phyloP scores from a whole-genome alignment of 805 yeast genomes.

The Yamadazyma sp. region DNA sequence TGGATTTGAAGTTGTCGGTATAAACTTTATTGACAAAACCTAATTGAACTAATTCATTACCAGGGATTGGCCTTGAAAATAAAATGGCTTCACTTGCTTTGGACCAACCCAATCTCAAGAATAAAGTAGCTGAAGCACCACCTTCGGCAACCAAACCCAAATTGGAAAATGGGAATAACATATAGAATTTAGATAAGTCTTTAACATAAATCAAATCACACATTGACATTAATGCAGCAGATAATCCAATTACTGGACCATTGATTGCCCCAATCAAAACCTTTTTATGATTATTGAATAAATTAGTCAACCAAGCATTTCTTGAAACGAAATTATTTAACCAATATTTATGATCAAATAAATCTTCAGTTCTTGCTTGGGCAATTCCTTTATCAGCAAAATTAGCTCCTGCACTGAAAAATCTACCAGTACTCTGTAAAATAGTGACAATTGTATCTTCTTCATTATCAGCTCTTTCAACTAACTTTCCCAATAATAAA shows the following conservation, averaged over 20 bases:
- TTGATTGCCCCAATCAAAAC: constrained; percentile 70
- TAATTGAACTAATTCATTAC: constrained; percentile 50
- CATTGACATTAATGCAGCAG: constrained; percentile 69
- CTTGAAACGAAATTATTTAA: constrained; percentile 60
- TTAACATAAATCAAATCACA: constrained; percentile 74
- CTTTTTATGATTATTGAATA: constrained; percentile 68
- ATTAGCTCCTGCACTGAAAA: constrained; percentile 85
- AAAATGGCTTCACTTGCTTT: constrained; percentile 71
- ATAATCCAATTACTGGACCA: constrained; percentile 84
- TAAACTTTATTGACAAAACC: constrained; percentile 66
- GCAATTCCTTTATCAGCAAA: constrained; percentile 40
- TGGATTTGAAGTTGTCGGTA: constrained; percentile 29
- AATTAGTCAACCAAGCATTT: constrained; percentile 65
- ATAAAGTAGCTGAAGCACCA: constrained; percentile 64
- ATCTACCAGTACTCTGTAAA: constrained; percentile 67
- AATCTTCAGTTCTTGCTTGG: constrained; percentile 25
- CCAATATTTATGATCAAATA: constrained; percentile 46
- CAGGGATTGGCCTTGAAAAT: constrained; percentile 61
- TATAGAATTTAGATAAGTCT: constrained; percentile 51
- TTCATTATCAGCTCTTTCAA: constrained; percentile 62
- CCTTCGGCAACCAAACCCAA: constrained; percentile 86
- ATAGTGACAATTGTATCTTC: constrained; percentile 62
- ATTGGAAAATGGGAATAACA: constrained; percentile 76
- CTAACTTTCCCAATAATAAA: constrained; percentile 51
- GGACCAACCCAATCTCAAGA: constrained; percentile 68